These are phyloP conservation scores for Corymbia citriodora DNA, from an alignment of 441 rosid genomes.

Conservation along the genomic window DNA sequence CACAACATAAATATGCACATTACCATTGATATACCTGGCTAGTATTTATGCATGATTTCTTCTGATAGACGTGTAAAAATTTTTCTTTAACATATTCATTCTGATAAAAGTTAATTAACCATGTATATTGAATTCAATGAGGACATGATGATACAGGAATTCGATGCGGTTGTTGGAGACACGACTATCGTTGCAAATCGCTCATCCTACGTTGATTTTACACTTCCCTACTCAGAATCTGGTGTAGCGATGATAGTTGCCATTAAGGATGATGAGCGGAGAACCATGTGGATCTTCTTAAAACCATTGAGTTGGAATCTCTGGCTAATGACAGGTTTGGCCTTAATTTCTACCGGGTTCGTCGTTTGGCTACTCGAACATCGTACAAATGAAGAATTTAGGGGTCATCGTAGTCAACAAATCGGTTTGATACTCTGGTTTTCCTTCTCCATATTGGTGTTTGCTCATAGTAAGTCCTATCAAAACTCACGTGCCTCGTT, in stretches of 20 bases:
- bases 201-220: slow-evolving; percentile 26
- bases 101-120: neutral
- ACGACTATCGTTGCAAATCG: slow-evolving; percentile 25
- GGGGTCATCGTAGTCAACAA: slow-evolving; percentile 30
- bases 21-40: neutral
- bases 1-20: neutral
- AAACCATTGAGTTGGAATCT: slow-evolving; percentile 37
- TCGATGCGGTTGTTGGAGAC: slow-evolving; percentile 40
- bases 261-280: slow-evolving; percentile 9
- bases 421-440: slow-evolving; percentile 33
- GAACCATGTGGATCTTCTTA: slow-evolving; percentile 40
- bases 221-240: slow-evolving; percentile 39
- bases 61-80: neutral
- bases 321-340: slow-evolving; percentile 27
- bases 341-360: slow-evolving; percentile 29
- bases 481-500: neutral
- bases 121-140: neutral
- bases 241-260: slow-evolving; percentile 40
- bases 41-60: neutral
- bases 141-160: slow-evolving; percentile 10
- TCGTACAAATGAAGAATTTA: slow-evolving; percentile 23
- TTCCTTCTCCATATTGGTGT: slow-evolving; percentile 37
- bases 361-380: slow-evolving; percentile 42
- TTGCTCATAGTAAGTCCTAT: slow-evolving; percentile 32
- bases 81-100: neutral